Percentiles rank a stretch among this genome's conserved stretches.
These are phyloP conservation scores for Taphrina flavorubra DNA, from an alignment of 1,139 yeast genomes.

Conservation along the genomic window DNA sequence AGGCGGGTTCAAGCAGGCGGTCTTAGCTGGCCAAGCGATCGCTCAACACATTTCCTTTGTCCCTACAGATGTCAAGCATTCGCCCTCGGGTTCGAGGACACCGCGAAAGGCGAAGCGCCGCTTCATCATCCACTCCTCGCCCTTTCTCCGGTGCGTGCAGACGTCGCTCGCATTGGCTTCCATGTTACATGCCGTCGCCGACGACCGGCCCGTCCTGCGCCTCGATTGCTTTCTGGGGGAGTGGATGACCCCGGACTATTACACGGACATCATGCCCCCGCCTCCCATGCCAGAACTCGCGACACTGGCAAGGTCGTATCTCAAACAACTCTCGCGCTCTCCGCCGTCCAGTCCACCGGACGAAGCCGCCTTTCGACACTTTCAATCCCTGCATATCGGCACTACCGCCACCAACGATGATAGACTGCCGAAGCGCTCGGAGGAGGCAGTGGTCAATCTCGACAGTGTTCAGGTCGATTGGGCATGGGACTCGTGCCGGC, in stretches of 20 bases:
- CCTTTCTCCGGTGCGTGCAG: slow-evolving; percentile 54
- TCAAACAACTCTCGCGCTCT: slow-evolving; percentile 43
- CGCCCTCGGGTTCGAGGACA: background rate
- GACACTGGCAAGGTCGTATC: slow-evolving; percentile 49
- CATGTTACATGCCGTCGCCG: slow-evolving; percentile 7
- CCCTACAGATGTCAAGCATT: background rate
- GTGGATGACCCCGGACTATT: slow-evolving; percentile 55
- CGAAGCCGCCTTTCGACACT: slow-evolving; percentile 2
- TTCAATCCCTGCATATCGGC: background rate
- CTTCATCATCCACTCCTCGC: slow-evolving; percentile 52
- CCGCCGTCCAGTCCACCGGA: slow-evolving; percentile 17
- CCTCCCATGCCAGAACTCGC: slow-evolving; percentile 51
- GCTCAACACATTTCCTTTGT: slow-evolving; percentile 11
- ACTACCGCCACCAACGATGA: background rate
- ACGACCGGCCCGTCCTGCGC: slow-evolving; percentile 46
- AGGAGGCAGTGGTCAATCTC: slow-evolving; percentile 10
- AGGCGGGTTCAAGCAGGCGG: slow-evolving; percentile 50
- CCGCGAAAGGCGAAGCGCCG: slow-evolving; percentile 17
- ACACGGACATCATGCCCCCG: slow-evolving; percentile 49
- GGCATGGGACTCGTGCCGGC: slow-evolving; percentile 49
- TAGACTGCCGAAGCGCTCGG: background rate
- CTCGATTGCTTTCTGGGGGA: slow-evolving; percentile 54
- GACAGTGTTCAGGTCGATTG: slow-evolving; percentile 45
- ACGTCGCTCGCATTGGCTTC: slow-evolving; percentile 51
- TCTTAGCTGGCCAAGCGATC: slow-evolving; percentile 45